Evolutionary conservation across 2,329 filamentous ascomycete genomes (phyloP), one percentile per base, ranked within the genome.

Genomic region (Pseudogymnoascus sp.): DNA sequence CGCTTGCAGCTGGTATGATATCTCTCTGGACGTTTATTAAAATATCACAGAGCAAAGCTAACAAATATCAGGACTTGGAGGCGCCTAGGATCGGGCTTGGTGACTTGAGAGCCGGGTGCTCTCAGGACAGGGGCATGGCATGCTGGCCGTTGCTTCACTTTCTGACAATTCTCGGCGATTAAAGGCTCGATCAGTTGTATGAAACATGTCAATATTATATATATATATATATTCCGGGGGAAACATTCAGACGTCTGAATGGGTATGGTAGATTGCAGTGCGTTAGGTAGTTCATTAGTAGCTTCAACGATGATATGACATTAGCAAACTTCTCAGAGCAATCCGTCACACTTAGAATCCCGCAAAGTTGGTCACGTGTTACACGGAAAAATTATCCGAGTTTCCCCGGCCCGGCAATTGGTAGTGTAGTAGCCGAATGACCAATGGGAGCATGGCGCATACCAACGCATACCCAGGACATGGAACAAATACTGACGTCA

Each of bases 1-100:
- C 88, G 42, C 91, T 86, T 75, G 80, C 87, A 69, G 91, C 90
- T 67, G 88, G 89, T 86, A 63, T 65, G 67, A 65, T 60, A 33
- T 21, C 10, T 18, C 10, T 33, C 10, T 33, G n/a, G 8, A 28
- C 5, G n/a, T 33, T 33, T 12, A 23, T 33, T 31, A 18, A 21
- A 33, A 12, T 10, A 44, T 8, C 12, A 56, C n/a, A 8, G 28
- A 12, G 11, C 50, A 33, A 18, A 33, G n/a, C 50, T 56, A 56
- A 56, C 50, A 25, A 56, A 56, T 25, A 33, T 21, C 28, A 56
- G 50, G 50, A 33, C 50, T 56, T 56, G 50, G 50, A 33, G 50
- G 50, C 28, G 50, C 50, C 28, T 56, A 56, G 16, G 11, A 11
- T 25, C 10, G 25, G 28, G 10, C 10, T 18, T 33, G 25, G 16